These are phyloP conservation scores for Colletotrichum chrysophilum DNA, from an alignment of 2,329 filamentous ascomycete genomes.

Conservation along the genomic window DNA sequence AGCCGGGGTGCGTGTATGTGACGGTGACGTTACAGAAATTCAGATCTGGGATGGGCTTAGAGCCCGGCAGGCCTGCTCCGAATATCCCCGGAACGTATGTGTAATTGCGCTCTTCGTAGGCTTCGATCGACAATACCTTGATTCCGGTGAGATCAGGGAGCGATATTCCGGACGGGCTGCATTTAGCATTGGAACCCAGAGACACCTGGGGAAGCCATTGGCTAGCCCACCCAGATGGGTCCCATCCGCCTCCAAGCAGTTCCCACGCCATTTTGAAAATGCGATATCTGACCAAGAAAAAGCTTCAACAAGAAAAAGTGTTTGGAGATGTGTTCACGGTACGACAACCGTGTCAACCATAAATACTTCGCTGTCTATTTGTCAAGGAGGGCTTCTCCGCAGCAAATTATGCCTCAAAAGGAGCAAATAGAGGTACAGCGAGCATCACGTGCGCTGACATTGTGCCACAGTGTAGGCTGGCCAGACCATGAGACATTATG, in stretches of 20 bases:
- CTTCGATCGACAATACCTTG: not conserved
- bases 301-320: not conserved
- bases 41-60: not conserved
- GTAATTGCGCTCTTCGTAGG: not conserved
- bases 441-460: not conserved
- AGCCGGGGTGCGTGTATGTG: conserved; percentile 11
- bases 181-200: rapidly evolving
- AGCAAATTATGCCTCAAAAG: not conserved
- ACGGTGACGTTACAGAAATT: conserved; percentile 24
- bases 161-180: not conserved
- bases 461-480: not conserved
- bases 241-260: not conserved
- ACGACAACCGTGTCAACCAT: no score
- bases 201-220: not conserved
- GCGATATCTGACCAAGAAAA: not conserved
- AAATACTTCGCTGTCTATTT: no score
- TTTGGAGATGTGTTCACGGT: not conserved
- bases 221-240: not conserved
- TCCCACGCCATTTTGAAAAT: not conserved
- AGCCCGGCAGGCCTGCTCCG: not conserved
- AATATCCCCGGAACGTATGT: not conserved
- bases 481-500: not conserved
- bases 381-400: not conserved
- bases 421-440: rapidly evolving
- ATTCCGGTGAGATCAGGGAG: not conserved